Conservation (phyloP, 179 eudicot genomes). For the Beta lomatogona region DNA sequence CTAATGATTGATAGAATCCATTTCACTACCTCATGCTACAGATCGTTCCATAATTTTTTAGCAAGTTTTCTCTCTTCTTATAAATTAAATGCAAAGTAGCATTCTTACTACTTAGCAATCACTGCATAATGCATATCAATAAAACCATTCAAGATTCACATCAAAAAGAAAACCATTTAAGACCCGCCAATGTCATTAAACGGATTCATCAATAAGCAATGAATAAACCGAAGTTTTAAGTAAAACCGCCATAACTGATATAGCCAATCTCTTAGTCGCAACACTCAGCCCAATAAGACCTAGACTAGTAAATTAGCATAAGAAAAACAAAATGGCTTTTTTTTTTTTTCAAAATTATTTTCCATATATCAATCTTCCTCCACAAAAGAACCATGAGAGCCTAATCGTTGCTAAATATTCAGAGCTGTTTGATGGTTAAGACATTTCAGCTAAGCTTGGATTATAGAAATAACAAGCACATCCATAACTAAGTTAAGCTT, state of each 20-base stretch:
- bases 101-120: not conserved
- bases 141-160: not conserved
- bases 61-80: not conserved
- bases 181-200: not conserved
- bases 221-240: not conserved
- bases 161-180: not conserved
- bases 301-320: not conserved
- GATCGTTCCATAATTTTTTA: not conserved
- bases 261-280: not conserved
- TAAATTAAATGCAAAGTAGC: not conserved
- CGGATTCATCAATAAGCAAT: not conserved
- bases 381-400: too few species aligned
- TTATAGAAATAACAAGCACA: not conserved
- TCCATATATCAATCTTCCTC: too few species aligned
- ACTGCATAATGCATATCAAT: not conserved
- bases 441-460: not conserved
- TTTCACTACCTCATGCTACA: not conserved
- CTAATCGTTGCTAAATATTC: not conserved
- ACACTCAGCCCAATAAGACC: not conserved
- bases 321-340: too few species aligned
- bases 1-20: not conserved
- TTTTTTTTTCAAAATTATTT: too few species aligned
- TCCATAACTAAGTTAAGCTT: not conserved
- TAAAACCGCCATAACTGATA: not conserved
- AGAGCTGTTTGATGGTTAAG: not conserved